Conservation (phyloP, 371 early-diverging fungal genomes). For the Saksenaea oblongispora region DNA sequence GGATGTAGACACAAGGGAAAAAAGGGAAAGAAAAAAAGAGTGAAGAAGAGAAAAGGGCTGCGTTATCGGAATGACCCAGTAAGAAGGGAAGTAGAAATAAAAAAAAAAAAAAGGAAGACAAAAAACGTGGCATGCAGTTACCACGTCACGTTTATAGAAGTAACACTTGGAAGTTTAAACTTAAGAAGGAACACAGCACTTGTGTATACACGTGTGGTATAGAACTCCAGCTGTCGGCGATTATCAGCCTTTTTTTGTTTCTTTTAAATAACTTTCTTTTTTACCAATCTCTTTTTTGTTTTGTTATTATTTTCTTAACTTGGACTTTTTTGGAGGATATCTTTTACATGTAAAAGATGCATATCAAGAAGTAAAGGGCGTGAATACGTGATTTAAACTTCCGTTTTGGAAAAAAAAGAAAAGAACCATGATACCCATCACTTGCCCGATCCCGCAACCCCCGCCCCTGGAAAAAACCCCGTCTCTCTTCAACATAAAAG, state of each 20-base stretch:
- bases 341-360: too few relatives aligned
- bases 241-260: background rate
- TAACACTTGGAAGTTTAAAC: background rate
- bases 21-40: background rate
- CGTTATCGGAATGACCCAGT: background rate
- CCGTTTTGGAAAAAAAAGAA: too few relatives aligned
- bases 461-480: too few relatives aligned
- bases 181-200: constrained; percentile 3
- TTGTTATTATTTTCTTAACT: too few relatives aligned
- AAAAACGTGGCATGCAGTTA: constrained; percentile 1
- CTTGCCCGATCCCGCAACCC: too few relatives aligned
- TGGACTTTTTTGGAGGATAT: too few relatives aligned
- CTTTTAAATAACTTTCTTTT: background rate
- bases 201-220: background rate
- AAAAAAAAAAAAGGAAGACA: background rate
- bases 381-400: too few relatives aligned
- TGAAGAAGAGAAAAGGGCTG: background rate
- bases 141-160: background rate
- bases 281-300: too few relatives aligned
- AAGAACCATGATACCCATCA: too few relatives aligned
- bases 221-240: background rate
- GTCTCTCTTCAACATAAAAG: too few relatives aligned
- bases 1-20: background rate
- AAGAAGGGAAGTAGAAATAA: background rate
- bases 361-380: too few relatives aligned